phyloP scores from a whole-genome alignment of 176 grass and related monocot genomes.

The Zizania latifolia region DNA sequence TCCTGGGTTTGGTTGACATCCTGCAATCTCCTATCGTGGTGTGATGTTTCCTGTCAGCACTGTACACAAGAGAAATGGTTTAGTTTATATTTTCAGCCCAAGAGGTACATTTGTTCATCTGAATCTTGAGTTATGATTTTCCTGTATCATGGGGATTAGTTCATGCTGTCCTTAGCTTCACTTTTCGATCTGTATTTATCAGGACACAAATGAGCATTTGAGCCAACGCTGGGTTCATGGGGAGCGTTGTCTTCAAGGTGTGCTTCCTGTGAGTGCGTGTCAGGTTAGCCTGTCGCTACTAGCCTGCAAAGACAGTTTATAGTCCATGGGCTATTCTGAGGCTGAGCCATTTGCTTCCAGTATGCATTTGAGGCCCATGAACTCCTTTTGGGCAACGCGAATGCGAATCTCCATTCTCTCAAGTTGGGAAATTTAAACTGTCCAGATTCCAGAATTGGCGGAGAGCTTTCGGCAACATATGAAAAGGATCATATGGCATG shows the following conservation, averaged over 20 bases:
- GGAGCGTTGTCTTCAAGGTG: neutral
- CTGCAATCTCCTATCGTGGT: neutral
- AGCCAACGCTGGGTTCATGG: neutral
- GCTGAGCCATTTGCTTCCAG: neutral
- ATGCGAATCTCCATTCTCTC: too few relatives aligned
- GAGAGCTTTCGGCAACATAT: neutral
- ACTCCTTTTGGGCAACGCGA: neutral
- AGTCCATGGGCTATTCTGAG: neutral
- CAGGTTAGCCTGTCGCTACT: neutral
- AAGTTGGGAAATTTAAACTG: too few relatives aligned
- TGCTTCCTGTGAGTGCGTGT: neutral
- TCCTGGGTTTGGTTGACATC: conserved; percentile 62
- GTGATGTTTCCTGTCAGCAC: neutral
- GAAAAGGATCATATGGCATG: neutral
- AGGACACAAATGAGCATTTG: neutral
- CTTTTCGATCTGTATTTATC: neutral
- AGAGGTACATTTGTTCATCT: neutral
- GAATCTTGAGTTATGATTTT: neutral
- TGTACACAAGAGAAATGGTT: neutral
- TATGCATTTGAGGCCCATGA: conserved; percentile 1
- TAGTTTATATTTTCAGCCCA: neutral
- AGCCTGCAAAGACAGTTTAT: neutral
- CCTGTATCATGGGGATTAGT: neutral
- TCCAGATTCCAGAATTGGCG: neutral
- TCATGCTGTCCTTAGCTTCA: neutral